A percentile compares a stretch with the other conserved stretches of the same genome.
Conservation (phyloP, 352 stramenopile genomes). For the Globisporangium alternatum region DNA sequence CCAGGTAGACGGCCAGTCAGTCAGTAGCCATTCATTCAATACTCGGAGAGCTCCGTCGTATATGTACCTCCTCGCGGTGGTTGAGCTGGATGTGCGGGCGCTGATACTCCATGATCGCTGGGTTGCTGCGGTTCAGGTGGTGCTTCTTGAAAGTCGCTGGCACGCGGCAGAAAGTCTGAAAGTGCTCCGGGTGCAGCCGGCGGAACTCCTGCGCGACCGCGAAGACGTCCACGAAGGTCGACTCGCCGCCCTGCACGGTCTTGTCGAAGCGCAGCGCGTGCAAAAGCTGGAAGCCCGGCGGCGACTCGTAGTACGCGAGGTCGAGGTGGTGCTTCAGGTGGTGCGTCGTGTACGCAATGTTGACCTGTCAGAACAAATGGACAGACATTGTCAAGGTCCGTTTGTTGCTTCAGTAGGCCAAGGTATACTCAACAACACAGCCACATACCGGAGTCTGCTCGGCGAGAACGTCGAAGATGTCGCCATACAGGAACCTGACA, state of each 20-base stretch:
- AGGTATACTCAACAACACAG: background rate
- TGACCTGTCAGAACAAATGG: conserved; percentile 53
- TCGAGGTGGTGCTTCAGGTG: conserved; percentile 93
- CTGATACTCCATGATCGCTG: conserved; percentile 91
- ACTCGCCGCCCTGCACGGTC: conserved; percentile 80
- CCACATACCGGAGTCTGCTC: conserved; percentile 67
- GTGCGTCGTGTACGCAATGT: conserved; percentile 93
- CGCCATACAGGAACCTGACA: conserved; percentile 77
- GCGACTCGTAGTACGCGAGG: conserved; percentile 96
- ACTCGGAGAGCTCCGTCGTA: background rate
- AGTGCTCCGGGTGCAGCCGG: conserved; percentile 56
- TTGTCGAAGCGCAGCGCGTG: conserved; percentile 89
- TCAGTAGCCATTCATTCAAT: background rate
- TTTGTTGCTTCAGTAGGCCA: background rate
- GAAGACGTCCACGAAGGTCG: conserved; percentile 86
- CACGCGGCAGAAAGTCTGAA: conserved; percentile 75
- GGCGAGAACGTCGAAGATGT: conserved; percentile 81
- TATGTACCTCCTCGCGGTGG: conserved; percentile 64
- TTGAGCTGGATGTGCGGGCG: conserved; percentile 92
- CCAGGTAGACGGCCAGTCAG: background rate
- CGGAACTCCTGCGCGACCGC: conserved; percentile 70
- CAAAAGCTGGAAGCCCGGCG: conserved; percentile 94
- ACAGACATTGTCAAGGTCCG: background rate
- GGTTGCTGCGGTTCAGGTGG: conserved; percentile 85
- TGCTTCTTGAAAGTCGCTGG: conserved; percentile 94